Conservation (phyloP, 2,329 filamentous ascomycete species). For the Pyrenochaeta sp. region DNA sequence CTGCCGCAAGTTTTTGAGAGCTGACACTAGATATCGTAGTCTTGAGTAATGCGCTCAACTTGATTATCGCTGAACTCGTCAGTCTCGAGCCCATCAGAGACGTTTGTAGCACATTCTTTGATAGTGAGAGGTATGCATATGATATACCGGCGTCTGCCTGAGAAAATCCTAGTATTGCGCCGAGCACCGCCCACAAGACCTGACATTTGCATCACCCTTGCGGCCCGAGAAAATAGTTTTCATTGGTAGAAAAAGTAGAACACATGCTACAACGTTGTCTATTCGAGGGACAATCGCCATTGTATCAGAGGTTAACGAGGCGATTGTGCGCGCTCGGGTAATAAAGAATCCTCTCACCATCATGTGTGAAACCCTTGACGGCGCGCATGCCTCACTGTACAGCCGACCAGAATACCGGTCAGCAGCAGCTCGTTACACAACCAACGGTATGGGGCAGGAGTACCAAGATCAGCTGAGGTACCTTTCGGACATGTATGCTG, state of each 20-base stretch:
- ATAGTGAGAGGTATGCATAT: not conserved
- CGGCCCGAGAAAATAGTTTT: too few species aligned
- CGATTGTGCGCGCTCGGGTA: not conserved
- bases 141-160: too few species aligned
- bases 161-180: too few species aligned
- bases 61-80: too few species aligned
- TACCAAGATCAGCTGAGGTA: not conserved
- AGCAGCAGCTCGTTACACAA: not conserved
- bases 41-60: too few species aligned
- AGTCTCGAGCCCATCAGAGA: not conserved
- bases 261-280: too few species aligned
- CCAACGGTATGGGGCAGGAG: not conserved
- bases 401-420: not conserved
- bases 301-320: not conserved
- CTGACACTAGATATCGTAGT: too few species aligned
- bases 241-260: too few species aligned
- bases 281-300: not conserved
- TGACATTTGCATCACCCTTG: too few species aligned
- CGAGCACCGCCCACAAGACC: too few species aligned
- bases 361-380: too few species aligned
- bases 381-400: not conserved
- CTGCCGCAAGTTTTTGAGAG: too few species aligned
- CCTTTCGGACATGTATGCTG: not conserved
- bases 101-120: not conserved
- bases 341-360: not conserved